Evolutionary conservation across 163 green algal genomes (phyloP).

Genomic region (Volvox carteri): DNA sequence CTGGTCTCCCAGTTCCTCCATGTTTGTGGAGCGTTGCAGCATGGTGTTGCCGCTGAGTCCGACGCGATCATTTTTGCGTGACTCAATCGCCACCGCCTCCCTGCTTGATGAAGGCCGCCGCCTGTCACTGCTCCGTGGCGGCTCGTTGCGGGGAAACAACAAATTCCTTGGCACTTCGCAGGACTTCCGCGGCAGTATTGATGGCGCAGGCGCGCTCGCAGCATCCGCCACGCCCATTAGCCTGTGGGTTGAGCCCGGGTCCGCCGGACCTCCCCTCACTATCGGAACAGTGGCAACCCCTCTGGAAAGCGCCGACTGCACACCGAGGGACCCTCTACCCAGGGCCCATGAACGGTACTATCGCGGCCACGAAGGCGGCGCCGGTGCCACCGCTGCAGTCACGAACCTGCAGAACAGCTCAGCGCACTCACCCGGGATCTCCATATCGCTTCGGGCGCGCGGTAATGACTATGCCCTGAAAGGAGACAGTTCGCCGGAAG

Average conservation of each 20-base stretch:
- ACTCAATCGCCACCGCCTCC: background rate
- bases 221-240: background rate
- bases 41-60: background rate
- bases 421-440: too few species aligned
- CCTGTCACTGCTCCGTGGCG: background rate
- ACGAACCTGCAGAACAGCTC: too few species aligned
- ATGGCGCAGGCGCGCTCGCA: background rate
- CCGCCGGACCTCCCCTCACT: background rate
- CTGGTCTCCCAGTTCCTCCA: background rate
- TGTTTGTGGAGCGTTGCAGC: background rate
- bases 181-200: background rate
- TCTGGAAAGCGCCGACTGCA: background rate
- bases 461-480: too few species aligned
- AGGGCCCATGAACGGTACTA: too few species aligned
- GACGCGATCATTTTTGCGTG: background rate
- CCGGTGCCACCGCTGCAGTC: too few species aligned
- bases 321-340: too few species aligned
- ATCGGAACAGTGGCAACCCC: background rate
- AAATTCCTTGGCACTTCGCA: background rate
- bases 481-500: too few species aligned
- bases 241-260: conserved; percentile 37
- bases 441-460: too few species aligned
- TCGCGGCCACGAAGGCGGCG: too few species aligned
- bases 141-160: background rate
- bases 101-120: background rate